Evolutionary conservation across 2,329 filamentous ascomycete genomes (phyloP).

Genomic region (Nigrograna mackinnonii): DNA sequence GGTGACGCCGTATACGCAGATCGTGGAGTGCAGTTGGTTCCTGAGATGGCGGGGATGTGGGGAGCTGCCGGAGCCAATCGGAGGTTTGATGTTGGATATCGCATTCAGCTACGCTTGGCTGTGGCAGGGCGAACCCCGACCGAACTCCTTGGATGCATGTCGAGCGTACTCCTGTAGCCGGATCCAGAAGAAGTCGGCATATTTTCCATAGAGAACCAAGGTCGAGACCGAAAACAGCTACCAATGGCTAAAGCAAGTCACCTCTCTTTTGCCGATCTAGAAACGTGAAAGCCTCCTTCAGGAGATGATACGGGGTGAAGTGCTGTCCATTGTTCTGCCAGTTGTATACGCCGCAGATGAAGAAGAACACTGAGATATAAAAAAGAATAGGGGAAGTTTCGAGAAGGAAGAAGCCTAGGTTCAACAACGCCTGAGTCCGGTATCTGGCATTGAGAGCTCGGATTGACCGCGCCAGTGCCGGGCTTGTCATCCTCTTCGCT

Average conservation of each 20-base stretch:
- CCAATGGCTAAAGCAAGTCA: too few species aligned
- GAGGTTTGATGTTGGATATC: too few species aligned
- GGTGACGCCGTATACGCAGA: conserved; percentile 8
- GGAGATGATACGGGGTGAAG: background rate
- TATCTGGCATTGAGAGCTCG: conserved; percentile 1
- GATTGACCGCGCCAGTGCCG: too few species aligned
- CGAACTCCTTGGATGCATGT: too few species aligned
- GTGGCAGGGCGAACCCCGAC: too few species aligned
- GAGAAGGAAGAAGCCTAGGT: conserved; percentile 3
- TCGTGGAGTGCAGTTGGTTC: conserved; percentile 12
- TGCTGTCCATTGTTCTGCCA: conserved; percentile 1
- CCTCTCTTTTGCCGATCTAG: conserved; percentile 1
- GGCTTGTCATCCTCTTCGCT: too few species aligned
- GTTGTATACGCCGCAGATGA: conserved; percentile 1
- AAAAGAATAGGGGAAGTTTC: conserved; percentile 2
- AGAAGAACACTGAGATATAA: background rate
- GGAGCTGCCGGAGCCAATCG: conserved; percentile 29
- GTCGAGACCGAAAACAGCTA: background rate
- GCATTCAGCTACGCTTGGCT: too few species aligned
- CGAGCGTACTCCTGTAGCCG: too few species aligned
- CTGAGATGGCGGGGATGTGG: conserved; percentile 23
- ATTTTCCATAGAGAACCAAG: too few species aligned
- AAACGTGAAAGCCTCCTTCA: background rate
- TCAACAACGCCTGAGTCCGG: conserved; percentile 2
- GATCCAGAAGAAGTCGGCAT: too few species aligned